phyloP scores from a whole-genome alignment of 352 stramenopile species.

The Globisporangium cystogenes region DNA sequence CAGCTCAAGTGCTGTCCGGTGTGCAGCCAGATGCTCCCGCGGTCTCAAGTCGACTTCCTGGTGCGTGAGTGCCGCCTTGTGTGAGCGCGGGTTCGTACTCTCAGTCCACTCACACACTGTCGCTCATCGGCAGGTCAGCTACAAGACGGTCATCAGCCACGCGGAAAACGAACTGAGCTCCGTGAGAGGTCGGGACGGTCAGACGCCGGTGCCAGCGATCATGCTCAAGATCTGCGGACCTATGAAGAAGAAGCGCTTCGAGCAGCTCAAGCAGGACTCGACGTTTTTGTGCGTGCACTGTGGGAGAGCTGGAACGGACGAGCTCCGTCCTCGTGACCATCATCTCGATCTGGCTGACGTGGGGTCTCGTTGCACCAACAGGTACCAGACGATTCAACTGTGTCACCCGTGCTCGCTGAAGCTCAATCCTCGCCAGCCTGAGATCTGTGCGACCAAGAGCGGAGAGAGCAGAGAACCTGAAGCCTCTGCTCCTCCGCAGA shows the following conservation, averaged over 20 bases:
- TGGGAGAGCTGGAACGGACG: background rate
- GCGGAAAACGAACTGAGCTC: conserved; percentile 16
- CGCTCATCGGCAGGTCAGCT: conserved; percentile 20
- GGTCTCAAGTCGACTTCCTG: conserved; percentile 38
- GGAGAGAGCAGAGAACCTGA: conserved; percentile 1
- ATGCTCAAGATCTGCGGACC: conserved; percentile 27
- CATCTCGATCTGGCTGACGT: background rate
- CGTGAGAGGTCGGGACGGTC: conserved; percentile 11
- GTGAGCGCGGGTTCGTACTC: background rate
- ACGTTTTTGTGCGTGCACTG: conserved; percentile 29
- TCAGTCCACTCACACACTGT: too few species aligned
- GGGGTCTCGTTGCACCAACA: background rate
- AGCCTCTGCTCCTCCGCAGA: background rate
- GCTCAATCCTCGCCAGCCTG: conserved; percentile 18
- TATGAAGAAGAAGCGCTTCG: conserved; percentile 28
- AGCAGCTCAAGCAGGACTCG: conserved; percentile 31
- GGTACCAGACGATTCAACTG: conserved; percentile 38
- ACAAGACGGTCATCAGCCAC: conserved; percentile 37
- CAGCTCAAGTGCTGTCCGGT: conserved; percentile 38
- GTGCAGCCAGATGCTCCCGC: conserved; percentile 29
- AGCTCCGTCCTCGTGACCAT: background rate
- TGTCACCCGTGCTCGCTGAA: conserved; percentile 28
- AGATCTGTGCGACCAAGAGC: background rate
- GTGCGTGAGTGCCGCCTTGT: conserved; percentile 12
- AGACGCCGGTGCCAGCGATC: conserved; percentile 20